Conservation (phyloP, 2,329 filamentous ascomycete species). For the Exophiala sideris region DNA sequence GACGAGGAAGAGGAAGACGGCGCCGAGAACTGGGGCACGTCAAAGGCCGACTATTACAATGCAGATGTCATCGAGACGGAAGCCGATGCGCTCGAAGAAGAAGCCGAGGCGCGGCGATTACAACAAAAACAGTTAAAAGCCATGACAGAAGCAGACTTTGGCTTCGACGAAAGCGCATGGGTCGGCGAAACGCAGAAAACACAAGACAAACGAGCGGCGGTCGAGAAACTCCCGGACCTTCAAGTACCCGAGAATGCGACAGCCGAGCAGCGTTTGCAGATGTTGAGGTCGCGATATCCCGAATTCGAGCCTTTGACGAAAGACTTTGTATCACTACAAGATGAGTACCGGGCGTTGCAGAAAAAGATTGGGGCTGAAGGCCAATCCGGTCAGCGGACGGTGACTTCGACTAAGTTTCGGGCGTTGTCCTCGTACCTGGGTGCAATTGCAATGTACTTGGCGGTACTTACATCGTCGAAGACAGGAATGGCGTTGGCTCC, state of each 20-base stretch:
- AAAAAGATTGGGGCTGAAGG: conserved; percentile 52
- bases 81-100: conserved; percentile 80
- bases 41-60: conserved; percentile 88
- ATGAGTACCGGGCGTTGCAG: conserved; percentile 56
- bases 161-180: conserved; percentile 90
- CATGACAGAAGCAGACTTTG: conserved; percentile 89
- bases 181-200: conserved; percentile 51
- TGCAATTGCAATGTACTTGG: conserved; percentile 88
- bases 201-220: conserved; percentile 52
- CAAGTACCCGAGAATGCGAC: conserved; percentile 78
- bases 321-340: conserved; percentile 72
- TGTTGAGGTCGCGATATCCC: conserved; percentile 79
- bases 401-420: conserved; percentile 70
- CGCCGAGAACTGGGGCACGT: conserved; percentile 77
- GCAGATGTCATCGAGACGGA: conserved; percentile 72
- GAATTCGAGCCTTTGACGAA: conserved; percentile 84
- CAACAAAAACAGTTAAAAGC: conserved; percentile 87
- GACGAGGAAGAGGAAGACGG: conserved; percentile 54
- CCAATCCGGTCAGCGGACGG: conserved; percentile 35
- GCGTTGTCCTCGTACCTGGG: conserved; percentile 83
- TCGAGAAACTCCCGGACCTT: conserved; percentile 78
- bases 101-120: conserved; percentile 79
- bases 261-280: conserved; percentile 67
- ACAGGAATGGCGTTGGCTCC: conserved; percentile 66
- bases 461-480: conserved; percentile 74